Evolutionary conservation across 2,329 filamentous ascomycete species (phyloP), one percentile per base, ranked within the genome.

Genomic region (Aspergillus viridinutans): DNA sequence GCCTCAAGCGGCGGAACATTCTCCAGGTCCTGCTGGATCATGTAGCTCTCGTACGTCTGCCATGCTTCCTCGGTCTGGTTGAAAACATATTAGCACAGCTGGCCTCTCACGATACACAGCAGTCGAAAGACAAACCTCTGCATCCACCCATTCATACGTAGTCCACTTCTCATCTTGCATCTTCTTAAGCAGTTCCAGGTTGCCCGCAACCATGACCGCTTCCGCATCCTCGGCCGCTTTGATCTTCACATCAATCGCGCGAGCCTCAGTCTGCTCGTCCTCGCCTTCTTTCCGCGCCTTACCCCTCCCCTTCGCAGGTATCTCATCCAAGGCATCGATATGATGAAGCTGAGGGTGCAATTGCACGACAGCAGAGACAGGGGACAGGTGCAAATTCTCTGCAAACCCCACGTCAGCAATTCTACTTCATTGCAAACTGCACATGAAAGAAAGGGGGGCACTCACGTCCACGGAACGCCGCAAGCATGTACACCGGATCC

Each of bases 271-370:
- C 25, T 73, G 67, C 64, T 80, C 80, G 56, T 83, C 80, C 12
- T 76, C 71, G 12, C 66, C 60, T 25, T 77, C 72, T 58, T 74
- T 75, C 63, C 71, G 76, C 60, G 63, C 59, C 60, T 72, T 67
- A 29, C 72, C 64, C 52, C 71, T 67, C 4, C 63, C 68, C 52
- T 72, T 74, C 4, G 65, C 61, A 3, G 71, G 68, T 7, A 90
- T 82, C 67, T 97, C 91, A 49, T 87, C 81, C 49, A 86, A 76
- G 3, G 94, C 93, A 75, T 97, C 94, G 64, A 97, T 82, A 76
- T 97, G 92, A 75, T 96, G 91, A 59, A 96, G 89, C 69, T 97
- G 90, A 0, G 94, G 92, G 3, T 92, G 89, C 69, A 99, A 85
- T 70, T 96, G 90, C 45, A 96, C 89, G 48, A 96, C 85, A 2